Conservation (phyloP, 805 yeast species). For the Saccharomycopsis oosterbeekiorum region DNA sequence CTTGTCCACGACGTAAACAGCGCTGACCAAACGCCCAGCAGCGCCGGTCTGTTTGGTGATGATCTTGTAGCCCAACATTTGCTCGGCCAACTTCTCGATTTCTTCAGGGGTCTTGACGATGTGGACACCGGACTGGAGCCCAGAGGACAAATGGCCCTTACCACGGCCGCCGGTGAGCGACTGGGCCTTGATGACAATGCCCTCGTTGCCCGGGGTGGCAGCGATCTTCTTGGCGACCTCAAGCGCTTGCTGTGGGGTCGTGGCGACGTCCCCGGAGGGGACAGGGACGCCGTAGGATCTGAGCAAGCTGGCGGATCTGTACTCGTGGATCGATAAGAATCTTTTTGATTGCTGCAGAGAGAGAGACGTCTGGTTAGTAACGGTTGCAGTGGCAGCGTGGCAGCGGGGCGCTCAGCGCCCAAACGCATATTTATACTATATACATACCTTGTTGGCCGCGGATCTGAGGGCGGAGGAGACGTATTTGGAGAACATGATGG, state of each 20-base stretch:
- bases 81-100: slow-evolving; percentile 74
- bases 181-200: slow-evolving; percentile 94
- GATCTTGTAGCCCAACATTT: slow-evolving; percentile 87
- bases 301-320: slow-evolving; percentile 83
- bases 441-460: too few relatives aligned
- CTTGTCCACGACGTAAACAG: slow-evolving; percentile 92
- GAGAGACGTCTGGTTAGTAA: not conserved
- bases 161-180: slow-evolving; percentile 99
- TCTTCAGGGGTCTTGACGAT: slow-evolving; percentile 77
- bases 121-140: slow-evolving; percentile 94
- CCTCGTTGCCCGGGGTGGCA: slow-evolving; percentile 41
- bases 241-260: slow-evolving; percentile 81
- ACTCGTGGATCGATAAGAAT: slow-evolving; percentile 87
- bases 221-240: slow-evolving; percentile 64
- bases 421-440: too few relatives aligned
- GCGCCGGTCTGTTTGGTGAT: slow-evolving; percentile 98
- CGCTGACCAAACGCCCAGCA: slow-evolving; percentile 93
- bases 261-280: slow-evolving; percentile 86
- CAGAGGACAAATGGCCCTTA: slow-evolving; percentile 94
- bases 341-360: slow-evolving; percentile 33
- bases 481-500: slow-evolving; percentile 2
- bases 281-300: slow-evolving; percentile 78
- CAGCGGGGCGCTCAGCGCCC: too few relatives aligned
- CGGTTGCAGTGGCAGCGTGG: not conserved
- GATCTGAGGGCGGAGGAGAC: slow-evolving; percentile 1